Base-by-base conservation (phyloP, 2,329 filamentous ascomycete genomes). In the Lomentospora prolificans region DNA sequence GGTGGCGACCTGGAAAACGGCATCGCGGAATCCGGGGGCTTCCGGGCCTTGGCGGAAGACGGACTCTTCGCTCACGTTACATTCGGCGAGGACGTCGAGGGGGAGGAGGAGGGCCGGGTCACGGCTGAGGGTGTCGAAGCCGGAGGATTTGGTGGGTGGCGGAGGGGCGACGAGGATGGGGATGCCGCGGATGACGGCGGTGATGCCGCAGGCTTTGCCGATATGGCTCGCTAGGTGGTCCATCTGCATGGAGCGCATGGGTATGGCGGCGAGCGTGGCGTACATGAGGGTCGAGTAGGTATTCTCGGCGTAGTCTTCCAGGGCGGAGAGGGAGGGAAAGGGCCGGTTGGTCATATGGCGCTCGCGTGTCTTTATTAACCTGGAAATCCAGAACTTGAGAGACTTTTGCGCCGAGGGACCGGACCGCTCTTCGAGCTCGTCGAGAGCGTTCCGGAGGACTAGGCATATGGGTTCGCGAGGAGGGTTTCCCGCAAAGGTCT, bases 151-250 rank as follows among this genome's bases (percentile, higher is more conserved):
- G 9, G 44, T 25, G 8, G 53, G 53, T 4, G 44, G 17, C 2
- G 22, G 22, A 0, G 88, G 86, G 48, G 92, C 89, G 0, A 91
- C 91, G n/a, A 97, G 78, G 2, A 97, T 70, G 0, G 94, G 91
- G 9, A 97, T 76, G 0, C 94, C 92, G 41, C 92, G 80, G n/a
- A 99, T 74, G 0, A 96, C 81, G 1, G 92, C 87, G 2, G 85
- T 79, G 55, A 99, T 96, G 7, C 94, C 94, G 51, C 84, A 87
- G 0, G 94, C 91, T 66, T 99, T 99, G 54, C 94, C 94, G 57
- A 97, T 88, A 68, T 99, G 94, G 55, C 89, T 95, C 7, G 92
- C 92, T 17, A 99, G 76, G 71, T 99, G 94, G 65, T 99, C 94
- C 44, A 90, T 83, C 24, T 91, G 86, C 64, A 96, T 78, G 1